Base-by-base conservation (phyloP, 441 rosid genomes). In the Adansonia grandidieri region DNA sequence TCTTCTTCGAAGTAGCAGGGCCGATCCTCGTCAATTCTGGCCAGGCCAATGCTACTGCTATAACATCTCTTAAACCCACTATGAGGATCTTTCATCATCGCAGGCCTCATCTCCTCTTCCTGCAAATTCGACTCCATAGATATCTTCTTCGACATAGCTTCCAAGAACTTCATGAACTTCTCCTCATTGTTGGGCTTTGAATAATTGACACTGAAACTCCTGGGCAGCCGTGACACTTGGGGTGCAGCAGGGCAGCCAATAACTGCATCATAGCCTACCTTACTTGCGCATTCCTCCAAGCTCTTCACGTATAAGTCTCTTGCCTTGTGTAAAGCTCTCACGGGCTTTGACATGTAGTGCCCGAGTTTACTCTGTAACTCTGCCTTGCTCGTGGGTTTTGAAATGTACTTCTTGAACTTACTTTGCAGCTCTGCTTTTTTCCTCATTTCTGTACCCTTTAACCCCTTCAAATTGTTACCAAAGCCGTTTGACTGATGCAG, bases 1-100 rank as follows among this genome's bases (percentile, higher is more conserved):
- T 42, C 79, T 42, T 85, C 91, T 75, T 79, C 80, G 54, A 85
- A 86, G n/a, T 72, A 57, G 66, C 86, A 84, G 67, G 88, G 76
- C 71, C 45, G 75, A 44, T 86, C 84, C 77, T 89, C 90, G 11
- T 87, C 87, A 74, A 84, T 87, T 62, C 76, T 84, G 40, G 89
- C 86, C 81, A 73, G 83, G 60, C 90, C 90, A 8, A 87, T 28
- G 56, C 81, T 82, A 40, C 76, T 83, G 47, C 86, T 83, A 6
- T 80, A 82, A 56, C 80, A 77, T 76, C 88, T 83, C 45, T 74
- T 76, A 50, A 82, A 42, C 60, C 79, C 80, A 58, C 42, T 9
- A 6, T 32, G 7, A 1, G 2, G 42, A 32, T 63, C 68, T 32
- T 32, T 37, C 42, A 4, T 32, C 68, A 62, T 20, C 2, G 1